phyloP scores from a whole-genome alignment of 2,329 filamentous ascomycete species.

The Alternaria longipes region DNA sequence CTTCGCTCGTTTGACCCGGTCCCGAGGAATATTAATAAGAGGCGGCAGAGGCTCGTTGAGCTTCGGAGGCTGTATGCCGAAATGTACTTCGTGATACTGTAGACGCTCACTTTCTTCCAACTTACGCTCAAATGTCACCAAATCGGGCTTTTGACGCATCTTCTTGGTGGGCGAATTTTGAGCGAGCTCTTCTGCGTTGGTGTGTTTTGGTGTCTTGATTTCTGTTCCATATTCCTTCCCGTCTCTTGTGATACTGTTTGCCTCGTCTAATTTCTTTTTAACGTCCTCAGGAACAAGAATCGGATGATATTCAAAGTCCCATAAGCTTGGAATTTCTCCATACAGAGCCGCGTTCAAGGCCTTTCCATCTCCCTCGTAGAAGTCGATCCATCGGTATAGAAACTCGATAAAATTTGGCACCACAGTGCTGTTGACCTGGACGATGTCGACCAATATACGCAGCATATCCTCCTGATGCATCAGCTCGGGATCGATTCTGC shows the following conservation, averaged over 20 bases:
- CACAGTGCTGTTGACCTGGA: conserved; percentile 36
- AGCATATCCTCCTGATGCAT: conserved; percentile 40
- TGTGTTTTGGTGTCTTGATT: background rate
- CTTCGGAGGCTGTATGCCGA: conserved; percentile 41
- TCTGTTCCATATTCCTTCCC: background rate
- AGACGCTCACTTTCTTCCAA: conserved; percentile 42
- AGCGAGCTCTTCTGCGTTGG: conserved; percentile 18
- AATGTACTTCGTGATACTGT: conserved; percentile 45
- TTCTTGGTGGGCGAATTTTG: conserved; percentile 31
- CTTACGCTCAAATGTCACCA: conserved; percentile 33
- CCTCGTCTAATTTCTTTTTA: conserved; percentile 11
- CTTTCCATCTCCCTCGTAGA: conserved; percentile 41
- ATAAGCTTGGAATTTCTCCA: conserved; percentile 47
- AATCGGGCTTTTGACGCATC: conserved; percentile 37
- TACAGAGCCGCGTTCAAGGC: conserved; percentile 44
- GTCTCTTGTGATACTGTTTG: background rate
- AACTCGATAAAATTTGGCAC: conserved; percentile 50
- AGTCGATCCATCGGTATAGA: conserved; percentile 47
- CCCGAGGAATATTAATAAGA: conserved; percentile 44
- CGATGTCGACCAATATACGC: conserved; percentile 44
- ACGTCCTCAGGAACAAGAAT: conserved; percentile 24
- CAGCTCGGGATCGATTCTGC: conserved; percentile 34
- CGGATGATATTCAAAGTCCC: conserved; percentile 48
- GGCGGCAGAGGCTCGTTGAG: conserved; percentile 34
- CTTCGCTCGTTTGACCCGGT: conserved; percentile 27